Percentiles rank a stretch among this genome's conserved stretches.
Conservation (phyloP, 805 yeast genomes). For the Wickerhamomyces chambardii region DNA sequence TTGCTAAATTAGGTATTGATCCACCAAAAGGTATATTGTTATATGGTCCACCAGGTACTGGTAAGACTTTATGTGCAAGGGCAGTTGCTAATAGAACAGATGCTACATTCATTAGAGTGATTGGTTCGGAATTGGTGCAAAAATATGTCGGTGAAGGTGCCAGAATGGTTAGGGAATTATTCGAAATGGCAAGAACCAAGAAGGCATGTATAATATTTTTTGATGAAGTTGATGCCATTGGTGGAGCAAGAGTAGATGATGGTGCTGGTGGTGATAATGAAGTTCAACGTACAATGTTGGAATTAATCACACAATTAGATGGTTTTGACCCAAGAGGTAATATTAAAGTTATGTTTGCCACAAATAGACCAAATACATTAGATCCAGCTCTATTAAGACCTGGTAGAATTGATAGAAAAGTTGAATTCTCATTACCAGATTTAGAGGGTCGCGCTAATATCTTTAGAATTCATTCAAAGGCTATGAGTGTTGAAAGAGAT, state of each 20-base stretch:
- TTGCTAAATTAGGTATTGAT: slow-evolving; percentile 93
- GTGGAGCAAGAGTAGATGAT: slow-evolving; percentile 99
- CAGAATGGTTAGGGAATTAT: slow-evolving; percentile 96
- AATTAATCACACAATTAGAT: slow-evolving; percentile 92
- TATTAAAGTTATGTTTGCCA: slow-evolving; percentile 98
- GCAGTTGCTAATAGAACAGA: slow-evolving; percentile 99
- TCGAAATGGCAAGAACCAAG: slow-evolving; percentile 98
- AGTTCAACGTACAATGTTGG: slow-evolving; percentile 98
- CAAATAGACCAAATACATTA: slow-evolving; percentile 95
- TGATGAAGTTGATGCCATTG: slow-evolving; percentile 98
- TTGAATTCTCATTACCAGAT: slow-evolving; percentile 94
- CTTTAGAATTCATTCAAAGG: slow-evolving; percentile 92
- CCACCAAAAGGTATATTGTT: slow-evolving; percentile 97
- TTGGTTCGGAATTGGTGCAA: slow-evolving; percentile 97
- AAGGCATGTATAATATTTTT: slow-evolving; percentile 97
- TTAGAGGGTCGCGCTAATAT: slow-evolving; percentile 97
- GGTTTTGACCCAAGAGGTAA: slow-evolving; percentile 99
- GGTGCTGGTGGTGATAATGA: slow-evolving; percentile 99
- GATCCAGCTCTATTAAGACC: slow-evolving; percentile 98
- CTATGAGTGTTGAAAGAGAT: slow-evolving; percentile 96
- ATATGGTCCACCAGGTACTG: slow-evolving; percentile 99
- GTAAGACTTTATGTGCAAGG: slow-evolving; percentile 96
- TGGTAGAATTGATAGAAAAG: slow-evolving; percentile 98
- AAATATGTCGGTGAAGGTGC: slow-evolving; percentile 99
- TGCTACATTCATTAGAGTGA: slow-evolving; percentile 96